Percentiles rank a stretch among this genome's conserved stretches.
Conservation (phyloP, 306 rosid genomes). For the Vigna radiata region DNA sequence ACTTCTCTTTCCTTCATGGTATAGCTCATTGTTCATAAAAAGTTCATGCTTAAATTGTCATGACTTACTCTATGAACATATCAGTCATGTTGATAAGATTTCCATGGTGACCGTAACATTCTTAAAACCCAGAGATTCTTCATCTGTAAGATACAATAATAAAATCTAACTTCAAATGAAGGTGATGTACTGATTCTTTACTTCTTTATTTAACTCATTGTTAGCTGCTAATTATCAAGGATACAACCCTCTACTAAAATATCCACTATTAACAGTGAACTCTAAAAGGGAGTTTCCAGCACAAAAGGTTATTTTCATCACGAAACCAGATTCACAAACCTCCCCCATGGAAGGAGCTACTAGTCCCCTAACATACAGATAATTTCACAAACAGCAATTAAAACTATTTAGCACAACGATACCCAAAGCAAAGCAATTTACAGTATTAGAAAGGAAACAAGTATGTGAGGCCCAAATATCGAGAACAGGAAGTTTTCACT, state of each 20-base stretch:
- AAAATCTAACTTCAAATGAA: slow-evolving; percentile 14
- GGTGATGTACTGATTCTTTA: background rate
- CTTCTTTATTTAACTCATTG: background rate
- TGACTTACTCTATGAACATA: background rate
- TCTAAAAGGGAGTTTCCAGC: background rate
- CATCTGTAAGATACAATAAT: background rate
- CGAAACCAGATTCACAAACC: slow-evolving; percentile 2
- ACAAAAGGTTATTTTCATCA: slow-evolving; percentile 13
- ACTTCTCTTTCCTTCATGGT: background rate
- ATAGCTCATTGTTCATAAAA: background rate
- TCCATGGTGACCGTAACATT: background rate
- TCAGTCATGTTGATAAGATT: background rate
- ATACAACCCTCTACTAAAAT: background rate
- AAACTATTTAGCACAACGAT: background rate
- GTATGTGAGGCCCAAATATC: background rate
- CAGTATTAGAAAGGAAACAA: background rate
- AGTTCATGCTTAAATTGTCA: background rate
- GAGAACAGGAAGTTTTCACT: background rate
- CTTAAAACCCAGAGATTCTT: slow-evolving; percentile 8
- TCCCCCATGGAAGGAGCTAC: slow-evolving; percentile 5
- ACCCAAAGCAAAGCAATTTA: background rate
- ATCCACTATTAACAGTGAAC: background rate
- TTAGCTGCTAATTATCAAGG: background rate
- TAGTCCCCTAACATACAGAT: background rate
- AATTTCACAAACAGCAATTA: slow-evolving; percentile 1